A percentile compares a stretch with the other conserved stretches of the same genome.
phyloP scores from a whole-genome alignment of 495 filamentous ascomycete genomes.

The Chlorociboria aeruginascens region DNA sequence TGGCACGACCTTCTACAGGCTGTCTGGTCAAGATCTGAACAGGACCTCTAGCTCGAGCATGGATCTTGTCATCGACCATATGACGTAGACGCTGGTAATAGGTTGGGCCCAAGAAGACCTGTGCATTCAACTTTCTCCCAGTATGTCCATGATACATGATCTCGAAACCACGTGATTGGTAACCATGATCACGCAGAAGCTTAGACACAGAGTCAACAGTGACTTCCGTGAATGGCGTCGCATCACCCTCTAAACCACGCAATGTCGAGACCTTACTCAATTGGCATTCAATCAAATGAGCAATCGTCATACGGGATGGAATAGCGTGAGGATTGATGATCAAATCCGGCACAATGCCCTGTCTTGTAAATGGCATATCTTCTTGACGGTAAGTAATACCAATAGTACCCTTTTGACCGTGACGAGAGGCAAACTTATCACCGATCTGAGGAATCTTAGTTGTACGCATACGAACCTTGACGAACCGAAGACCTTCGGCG shows the following conservation, averaged over 20 bases:
- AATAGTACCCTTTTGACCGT: conserved; percentile 98
- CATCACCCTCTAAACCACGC: conserved; percentile 88
- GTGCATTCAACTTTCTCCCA: conserved; percentile 78
- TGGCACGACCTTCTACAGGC: conserved; percentile 94
- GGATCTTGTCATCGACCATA: conserved; percentile 99
- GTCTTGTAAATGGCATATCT: conserved; percentile 95
- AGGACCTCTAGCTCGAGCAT: conserved; percentile 87
- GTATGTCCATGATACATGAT: conserved; percentile 99
- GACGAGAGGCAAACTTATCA: conserved; percentile 97
- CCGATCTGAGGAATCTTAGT: conserved; percentile 98
- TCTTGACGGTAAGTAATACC: conserved; percentile 95
- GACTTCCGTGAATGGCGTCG: conserved; percentile 95
- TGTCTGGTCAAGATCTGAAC: conserved; percentile 96
- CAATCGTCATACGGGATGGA: conserved; percentile 99
- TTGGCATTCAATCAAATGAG: conserved; percentile 98
- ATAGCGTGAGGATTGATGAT: conserved; percentile 99
- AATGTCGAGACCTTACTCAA: conserved; percentile 88
- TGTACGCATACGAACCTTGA: conserved; percentile 93
- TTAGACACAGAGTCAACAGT: conserved; percentile 89
- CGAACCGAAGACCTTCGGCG: conserved; percentile 77
- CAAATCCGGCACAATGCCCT: conserved; percentile 85
- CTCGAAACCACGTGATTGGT: conserved; percentile 94
- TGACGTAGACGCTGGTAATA: conserved; percentile 98
- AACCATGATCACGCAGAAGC: conserved; percentile 82
- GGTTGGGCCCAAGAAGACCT: conserved; percentile 94